Evolutionary conservation across 2,329 filamentous ascomycete genomes (phyloP).

Genomic region (Sporothrix curviconia): DNA sequence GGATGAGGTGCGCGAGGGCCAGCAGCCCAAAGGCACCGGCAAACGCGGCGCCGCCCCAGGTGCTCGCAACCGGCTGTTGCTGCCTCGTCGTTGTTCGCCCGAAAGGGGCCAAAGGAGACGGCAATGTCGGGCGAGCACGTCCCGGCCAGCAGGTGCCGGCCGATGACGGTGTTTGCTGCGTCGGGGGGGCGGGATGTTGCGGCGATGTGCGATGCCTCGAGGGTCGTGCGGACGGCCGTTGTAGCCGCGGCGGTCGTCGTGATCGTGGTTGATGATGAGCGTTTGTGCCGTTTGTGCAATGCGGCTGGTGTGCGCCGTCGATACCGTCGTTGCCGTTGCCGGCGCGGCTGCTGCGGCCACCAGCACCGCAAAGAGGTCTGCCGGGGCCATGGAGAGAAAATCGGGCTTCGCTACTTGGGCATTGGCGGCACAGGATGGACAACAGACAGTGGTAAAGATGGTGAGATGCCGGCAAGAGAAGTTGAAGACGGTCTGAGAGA

Average conservation of each 20-base stretch:
- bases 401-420: too few species aligned
- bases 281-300: too few species aligned
- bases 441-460: too few species aligned
- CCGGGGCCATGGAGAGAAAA: background rate
- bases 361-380: background rate
- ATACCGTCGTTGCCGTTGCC: background rate
- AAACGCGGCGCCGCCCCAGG: slow-evolving; percentile 1
- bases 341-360: background rate
- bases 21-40: background rate
- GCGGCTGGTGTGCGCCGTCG: too few species aligned
- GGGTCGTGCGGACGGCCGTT: background rate
- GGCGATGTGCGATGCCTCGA: background rate
- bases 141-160: background rate
- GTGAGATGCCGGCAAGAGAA: too few species aligned
- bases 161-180: background rate
- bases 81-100: too few species aligned
- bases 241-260: background rate
- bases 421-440: too few species aligned
- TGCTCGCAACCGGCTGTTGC: background rate
- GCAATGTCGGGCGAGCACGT: background rate
- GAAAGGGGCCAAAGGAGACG: background rate
- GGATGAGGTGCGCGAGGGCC: background rate
- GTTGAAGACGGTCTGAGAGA: too few species aligned
- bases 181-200: background rate
- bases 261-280: too few species aligned